Evolutionary conservation across 2,329 filamentous ascomycete species (phyloP).

Genomic region (Cryphonectria parasitica): DNA sequence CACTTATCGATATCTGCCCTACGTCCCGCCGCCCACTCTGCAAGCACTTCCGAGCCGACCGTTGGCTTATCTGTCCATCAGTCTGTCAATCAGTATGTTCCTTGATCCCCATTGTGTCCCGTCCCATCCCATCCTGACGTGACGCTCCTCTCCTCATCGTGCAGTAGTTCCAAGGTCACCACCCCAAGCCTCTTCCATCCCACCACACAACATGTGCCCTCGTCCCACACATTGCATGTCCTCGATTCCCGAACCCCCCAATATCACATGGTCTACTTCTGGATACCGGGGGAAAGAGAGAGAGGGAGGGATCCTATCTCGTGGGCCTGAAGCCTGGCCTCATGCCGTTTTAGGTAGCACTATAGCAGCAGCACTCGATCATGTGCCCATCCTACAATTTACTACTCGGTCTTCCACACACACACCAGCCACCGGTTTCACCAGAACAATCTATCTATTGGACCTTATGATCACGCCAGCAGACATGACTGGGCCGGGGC

Average conservation of each 20-base stretch:
- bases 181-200: not conserved
- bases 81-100: not conserved
- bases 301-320: not conserved
- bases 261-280: not conserved
- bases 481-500: not conserved
- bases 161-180: not conserved
- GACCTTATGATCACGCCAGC: not conserved
- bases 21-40: not conserved
- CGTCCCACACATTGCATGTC: not conserved
- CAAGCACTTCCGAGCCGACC: not conserved
- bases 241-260: not conserved
- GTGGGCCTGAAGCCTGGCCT: not conserved
- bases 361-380: not conserved
- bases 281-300: not conserved
- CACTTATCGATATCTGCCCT: conserved; percentile 17
- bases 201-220: not conserved
- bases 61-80: not conserved
- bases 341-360: not conserved
- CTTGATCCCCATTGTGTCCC: not conserved
- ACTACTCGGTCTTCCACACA: not conserved
- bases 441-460: not conserved
- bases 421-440: conserved; percentile 14
- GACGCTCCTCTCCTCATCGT: not conserved
- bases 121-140: conserved; percentile 1
- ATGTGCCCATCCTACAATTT: not conserved